phyloP scores from a whole-genome alignment of 192 early-diverging fungal genomes.

The Glomus cerebriforme region DNA sequence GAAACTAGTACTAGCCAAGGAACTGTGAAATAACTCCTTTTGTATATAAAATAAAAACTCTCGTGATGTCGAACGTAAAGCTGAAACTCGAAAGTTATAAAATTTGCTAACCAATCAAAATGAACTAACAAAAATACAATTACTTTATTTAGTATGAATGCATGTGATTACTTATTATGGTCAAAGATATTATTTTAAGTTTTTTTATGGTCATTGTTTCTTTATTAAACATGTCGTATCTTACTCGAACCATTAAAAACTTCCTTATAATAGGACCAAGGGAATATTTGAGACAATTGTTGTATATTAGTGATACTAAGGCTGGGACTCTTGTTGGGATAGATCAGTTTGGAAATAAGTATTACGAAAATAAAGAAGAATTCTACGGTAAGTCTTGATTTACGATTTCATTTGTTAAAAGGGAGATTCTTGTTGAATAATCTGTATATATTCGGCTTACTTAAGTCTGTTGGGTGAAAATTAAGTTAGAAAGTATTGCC shows the following conservation, averaged over 20 bases:
- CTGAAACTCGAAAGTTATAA: too few relatives aligned
- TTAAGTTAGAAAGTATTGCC: neutral
- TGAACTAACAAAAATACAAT: neutral
- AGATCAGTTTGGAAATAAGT: constrained; percentile 77
- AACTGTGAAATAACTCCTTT: constrained; percentile 41
- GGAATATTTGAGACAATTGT: constrained; percentile 50
- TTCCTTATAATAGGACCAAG: constrained; percentile 53
- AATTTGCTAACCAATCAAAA: neutral
- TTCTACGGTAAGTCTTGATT: constrained; percentile 55
- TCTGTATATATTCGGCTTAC: neutral
- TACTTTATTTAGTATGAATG: neutral
- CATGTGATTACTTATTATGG: neutral
- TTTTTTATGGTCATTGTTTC: neutral
- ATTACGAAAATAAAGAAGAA: constrained; percentile 72
- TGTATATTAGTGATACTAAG: constrained; percentile 65
- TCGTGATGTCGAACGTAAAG: too few relatives aligned
- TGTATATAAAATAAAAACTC: constrained; percentile 55
- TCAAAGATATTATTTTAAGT: too few relatives aligned
- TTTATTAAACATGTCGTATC: constrained; percentile 22
- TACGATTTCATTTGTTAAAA: neutral
- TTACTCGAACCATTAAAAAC: constrained; percentile 60
- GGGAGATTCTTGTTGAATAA: neutral
- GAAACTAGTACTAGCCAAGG: constrained; percentile 23
- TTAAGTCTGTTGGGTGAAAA: neutral
- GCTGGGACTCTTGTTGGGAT: constrained; percentile 69